Evolutionary conservation across 148 eudicot genomes (phyloP).

Genomic region (Agrostemma githago): DNA sequence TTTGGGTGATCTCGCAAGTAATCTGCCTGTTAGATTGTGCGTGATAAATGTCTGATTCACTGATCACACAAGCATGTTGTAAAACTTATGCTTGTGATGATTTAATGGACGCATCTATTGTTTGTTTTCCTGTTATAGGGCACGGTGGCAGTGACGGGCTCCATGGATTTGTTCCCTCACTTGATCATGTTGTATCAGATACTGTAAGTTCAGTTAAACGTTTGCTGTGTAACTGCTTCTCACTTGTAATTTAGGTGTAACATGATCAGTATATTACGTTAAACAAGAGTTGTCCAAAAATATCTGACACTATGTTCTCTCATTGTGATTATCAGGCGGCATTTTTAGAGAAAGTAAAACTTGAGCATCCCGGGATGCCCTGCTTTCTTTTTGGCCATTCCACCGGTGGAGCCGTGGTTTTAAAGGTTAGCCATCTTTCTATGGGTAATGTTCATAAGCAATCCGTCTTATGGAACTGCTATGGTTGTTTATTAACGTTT

Average conservation of each 20-base stretch:
- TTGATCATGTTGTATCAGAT: conserved; percentile 87
- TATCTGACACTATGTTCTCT: conserved; percentile 10
- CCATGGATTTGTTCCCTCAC: conserved; percentile 93
- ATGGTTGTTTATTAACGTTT: not conserved
- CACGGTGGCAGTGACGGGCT: conserved; percentile 98
- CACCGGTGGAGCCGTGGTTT: conserved; percentile 85
- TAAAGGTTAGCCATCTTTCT: conserved; percentile 44
- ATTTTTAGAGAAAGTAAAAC: conserved; percentile 60
- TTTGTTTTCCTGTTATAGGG: conserved; percentile 36
- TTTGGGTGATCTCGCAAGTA: not conserved
- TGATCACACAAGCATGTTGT: not conserved
- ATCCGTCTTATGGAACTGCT: too few species aligned
- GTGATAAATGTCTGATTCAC: not conserved
- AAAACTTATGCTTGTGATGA: not conserved
- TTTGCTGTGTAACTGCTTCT: not conserved
- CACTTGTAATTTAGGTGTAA: not conserved
- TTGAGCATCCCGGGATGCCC: conserved; percentile 68
- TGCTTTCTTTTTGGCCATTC: conserved; percentile 95
- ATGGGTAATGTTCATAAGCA: not conserved
- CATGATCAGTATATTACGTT: not conserved
- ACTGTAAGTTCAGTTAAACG: conserved; percentile 47
- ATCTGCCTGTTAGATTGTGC: not conserved
- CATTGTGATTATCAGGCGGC: conserved; percentile 41
- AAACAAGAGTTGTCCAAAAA: not conserved
- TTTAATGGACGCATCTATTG: not conserved